Percentiles rank a stretch among this genome's conserved stretches.
Evolutionary conservation across 345 rosid species (phyloP).

Genomic region (Eucalyptus erythrocorys): DNA sequence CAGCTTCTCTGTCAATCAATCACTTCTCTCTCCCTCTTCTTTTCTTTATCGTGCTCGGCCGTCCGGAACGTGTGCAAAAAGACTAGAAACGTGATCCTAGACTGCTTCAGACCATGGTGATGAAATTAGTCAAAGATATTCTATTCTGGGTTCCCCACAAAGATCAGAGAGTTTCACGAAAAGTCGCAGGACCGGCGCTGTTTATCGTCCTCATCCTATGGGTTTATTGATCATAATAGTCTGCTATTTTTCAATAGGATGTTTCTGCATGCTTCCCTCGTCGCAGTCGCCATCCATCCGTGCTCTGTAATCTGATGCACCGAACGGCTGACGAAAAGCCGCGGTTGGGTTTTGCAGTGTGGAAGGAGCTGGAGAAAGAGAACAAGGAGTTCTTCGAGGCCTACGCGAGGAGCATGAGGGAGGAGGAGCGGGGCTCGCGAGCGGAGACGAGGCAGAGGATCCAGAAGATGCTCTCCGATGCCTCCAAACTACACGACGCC

Average conservation of each 20-base stretch:
- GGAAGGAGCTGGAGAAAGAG: slow-evolving; percentile 89
- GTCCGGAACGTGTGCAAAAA: background rate
- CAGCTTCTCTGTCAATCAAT: background rate
- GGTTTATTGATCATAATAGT: background rate
- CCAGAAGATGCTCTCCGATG: slow-evolving; percentile 4
- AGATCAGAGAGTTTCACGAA: background rate
- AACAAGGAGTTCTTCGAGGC: slow-evolving; percentile 88
- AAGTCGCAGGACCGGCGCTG: background rate
- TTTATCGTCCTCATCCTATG: background rate
- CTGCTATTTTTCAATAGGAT: background rate
- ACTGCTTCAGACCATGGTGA: background rate
- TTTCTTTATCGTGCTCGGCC: background rate
- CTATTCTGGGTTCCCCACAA: background rate
- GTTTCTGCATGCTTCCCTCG: background rate
- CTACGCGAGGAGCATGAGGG: slow-evolving; percentile 17
- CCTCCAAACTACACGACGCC: background rate
- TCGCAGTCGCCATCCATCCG: background rate
- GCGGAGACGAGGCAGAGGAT: slow-evolving; percentile 30
- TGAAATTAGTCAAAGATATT: background rate
- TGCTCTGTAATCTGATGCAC: background rate
- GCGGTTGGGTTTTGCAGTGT: slow-evolving; percentile 27
- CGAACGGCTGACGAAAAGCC: background rate
- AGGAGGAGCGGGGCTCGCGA: background rate
- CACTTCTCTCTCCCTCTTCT: background rate
- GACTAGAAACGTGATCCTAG: background rate